Evolutionary conservation across 1,284 basidiomycete genomes (phyloP).

Genomic region (Marasmius oreades): DNA sequence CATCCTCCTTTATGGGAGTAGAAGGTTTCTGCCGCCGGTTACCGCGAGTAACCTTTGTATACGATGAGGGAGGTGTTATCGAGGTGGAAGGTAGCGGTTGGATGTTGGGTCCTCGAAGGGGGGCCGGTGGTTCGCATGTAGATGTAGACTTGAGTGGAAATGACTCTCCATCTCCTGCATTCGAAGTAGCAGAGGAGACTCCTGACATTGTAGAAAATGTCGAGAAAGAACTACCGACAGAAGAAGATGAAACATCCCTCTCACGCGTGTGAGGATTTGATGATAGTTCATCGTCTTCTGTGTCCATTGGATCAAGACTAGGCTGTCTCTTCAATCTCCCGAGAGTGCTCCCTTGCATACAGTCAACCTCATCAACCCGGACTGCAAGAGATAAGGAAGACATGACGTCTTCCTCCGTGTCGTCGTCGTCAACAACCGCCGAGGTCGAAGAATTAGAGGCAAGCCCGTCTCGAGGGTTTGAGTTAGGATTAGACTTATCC

Average conservation of each 20-base stretch:
- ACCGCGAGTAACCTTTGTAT: neutral
- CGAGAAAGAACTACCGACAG: neutral
- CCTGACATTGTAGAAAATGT: neutral
- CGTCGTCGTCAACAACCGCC: neutral
- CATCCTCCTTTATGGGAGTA: conserved; percentile 1
- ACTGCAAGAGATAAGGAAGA: neutral
- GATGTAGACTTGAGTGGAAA: neutral
- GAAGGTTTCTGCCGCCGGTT: neutral
- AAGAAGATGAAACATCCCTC: neutral
- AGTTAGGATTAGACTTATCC: neutral
- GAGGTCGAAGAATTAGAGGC: neutral
- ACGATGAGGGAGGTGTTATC: neutral
- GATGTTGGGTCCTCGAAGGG: neutral
- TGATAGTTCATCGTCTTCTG: neutral
- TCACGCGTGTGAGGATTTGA: neutral
- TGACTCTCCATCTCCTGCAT: neutral
- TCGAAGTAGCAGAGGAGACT: neutral
- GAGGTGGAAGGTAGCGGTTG: neutral
- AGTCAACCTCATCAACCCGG: neutral
- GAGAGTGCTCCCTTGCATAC: neutral
- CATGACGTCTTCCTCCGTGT: neutral
- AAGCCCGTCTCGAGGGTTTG: neutral
- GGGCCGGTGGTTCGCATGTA: neutral
- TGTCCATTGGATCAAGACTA: neutral
- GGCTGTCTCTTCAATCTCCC: neutral